Evolutionary conservation across 2,329 filamentous ascomycete genomes (phyloP), one percentile per base, ranked within the genome.

Genomic region (Raffaelea arxii): DNA sequence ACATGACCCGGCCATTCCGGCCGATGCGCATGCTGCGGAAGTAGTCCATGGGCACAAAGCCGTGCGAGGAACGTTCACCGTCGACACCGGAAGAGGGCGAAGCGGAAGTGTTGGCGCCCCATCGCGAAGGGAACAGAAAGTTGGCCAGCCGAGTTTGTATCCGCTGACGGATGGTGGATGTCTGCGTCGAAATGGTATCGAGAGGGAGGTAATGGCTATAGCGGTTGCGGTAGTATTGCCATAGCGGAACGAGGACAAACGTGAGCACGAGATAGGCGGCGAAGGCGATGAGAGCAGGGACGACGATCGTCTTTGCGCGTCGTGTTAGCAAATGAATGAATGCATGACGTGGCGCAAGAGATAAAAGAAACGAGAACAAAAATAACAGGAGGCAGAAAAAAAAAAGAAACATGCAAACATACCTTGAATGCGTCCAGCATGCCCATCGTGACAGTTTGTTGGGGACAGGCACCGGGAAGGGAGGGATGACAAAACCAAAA

Each of bases 171-270:
- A 80, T 54, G 51, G 78, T 67, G 7, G 67, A 65, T 6, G 75
- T 81, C 43, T 73, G 74, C 43, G 69, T 74, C 21, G 77, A 76
- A 50, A 84, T 77, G 25, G 72, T 68, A 51, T 84, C 75, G 52
- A 88, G 65, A 1, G 84, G 84, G 2, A 88, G 75, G 59, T 89
- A 89, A 50, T 86, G 80, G 58, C 78, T 75, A 62, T 88, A 88
- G 50, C 83, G 78, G 55, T 74, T 74, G 52, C 77, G 80, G 62
- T 86, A 85, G 47, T 74, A 76, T 41, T 78, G 80, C 75, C 84
- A 85, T 49, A 84, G 59, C 2, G 85, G 85, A 23, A 86, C 59
- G 50, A 86, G 57, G 55, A 81, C 65, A 61, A 80, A 85, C 47
- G 78, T 81, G 47, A 81, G 65, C 48, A 80, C 48, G 55, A 88